Base-by-base conservation (phyloP, 768 basidiomycete genomes). In the Terana coerulea region DNA sequence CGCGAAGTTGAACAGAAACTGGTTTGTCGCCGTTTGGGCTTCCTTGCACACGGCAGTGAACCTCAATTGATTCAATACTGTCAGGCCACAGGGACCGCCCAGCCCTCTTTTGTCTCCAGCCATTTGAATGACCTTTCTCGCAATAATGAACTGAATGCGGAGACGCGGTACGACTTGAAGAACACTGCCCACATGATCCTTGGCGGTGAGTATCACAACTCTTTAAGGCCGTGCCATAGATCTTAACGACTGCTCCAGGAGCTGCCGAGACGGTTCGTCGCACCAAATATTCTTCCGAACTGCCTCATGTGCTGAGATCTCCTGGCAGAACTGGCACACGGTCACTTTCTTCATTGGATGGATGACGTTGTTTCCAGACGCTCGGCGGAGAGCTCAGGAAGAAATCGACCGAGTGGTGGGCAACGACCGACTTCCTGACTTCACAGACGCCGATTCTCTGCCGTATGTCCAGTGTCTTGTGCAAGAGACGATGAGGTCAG, bases 341-440 rank as follows among this genome's bases (percentile, higher is more conserved):
- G 8, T 24, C 43, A 45, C 43, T 6, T 10, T 26, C 39, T 40
- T 40, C 39, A 7, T 19, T 19, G 19, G 10, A 19, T 40, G 39
- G n/a, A 40, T 40, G 39, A 15, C 24, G 8, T 22, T 47, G 15
- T 33, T 33, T 22, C 46, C 46, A 7, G 28, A 55, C 0, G 53
- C 61, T 10, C 58, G 62, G 43, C 43, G 39, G 10, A 55, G 49
- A 40, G 61, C 60, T 3, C 65, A 66, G 36, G 61, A 57, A 26
- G 63, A 66, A 42, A 55, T 66, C 44, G 65, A 66, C 37, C 30
- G 34, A 14, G 50, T 61, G 7, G 53, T 61, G 3, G 62, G 62
- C 17, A 21, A 36, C 17, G 64, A 59, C 35, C 58, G 64, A 9
- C 60, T 66, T 40, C 64, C 64, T 26, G 56, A 60, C 22, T 59